A percentile compares a stretch with the other conserved stretches of the same genome.
These are phyloP conservation scores for Tricholoma flavovirens DNA, from an alignment of 768 basidiomycete genomes.

Conservation along the genomic window DNA sequence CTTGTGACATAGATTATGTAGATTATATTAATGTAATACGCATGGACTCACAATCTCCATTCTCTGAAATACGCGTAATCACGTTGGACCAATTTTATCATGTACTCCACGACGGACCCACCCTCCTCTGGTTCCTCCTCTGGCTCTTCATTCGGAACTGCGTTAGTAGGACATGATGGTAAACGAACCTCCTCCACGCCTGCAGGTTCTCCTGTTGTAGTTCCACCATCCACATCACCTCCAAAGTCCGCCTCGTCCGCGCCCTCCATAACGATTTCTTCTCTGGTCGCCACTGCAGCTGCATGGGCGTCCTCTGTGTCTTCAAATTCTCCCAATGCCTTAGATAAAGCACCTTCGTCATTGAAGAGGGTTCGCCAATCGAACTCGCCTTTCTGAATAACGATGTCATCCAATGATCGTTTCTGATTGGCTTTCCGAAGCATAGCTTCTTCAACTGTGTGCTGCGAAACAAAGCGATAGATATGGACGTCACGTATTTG, in stretches of 20 bases:
- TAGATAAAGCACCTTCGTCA: slow-evolving; percentile 60
- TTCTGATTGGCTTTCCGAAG: slow-evolving; percentile 98
- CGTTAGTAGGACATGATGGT: slow-evolving; percentile 2
- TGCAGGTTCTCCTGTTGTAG: slow-evolving; percentile 12
- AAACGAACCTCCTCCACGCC: slow-evolving; percentile 12
- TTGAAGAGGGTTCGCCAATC: slow-evolving; percentile 86
- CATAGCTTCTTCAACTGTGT: slow-evolving; percentile 96
- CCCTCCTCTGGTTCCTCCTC: slow-evolving; percentile 47
- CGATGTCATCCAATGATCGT: slow-evolving; percentile 80
- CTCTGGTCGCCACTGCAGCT: slow-evolving; percentile 68
- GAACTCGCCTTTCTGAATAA: slow-evolving; percentile 92
- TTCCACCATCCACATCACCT: slow-evolving; percentile 27
- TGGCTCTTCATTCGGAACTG: slow-evolving; percentile 29
- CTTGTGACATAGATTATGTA: neutral
- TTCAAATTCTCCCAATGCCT: slow-evolving; percentile 78
- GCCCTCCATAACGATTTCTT: slow-evolving; percentile 66
- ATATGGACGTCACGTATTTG: slow-evolving; percentile 96
- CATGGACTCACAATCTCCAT: slow-evolving; percentile 48
- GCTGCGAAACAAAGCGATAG: slow-evolving; percentile 85
- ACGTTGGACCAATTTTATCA: slow-evolving; percentile 59
- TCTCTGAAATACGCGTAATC: slow-evolving; percentile 70
- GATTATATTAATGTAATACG: neutral
- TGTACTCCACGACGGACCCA: slow-evolving; percentile 78
- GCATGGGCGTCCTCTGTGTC: slow-evolving; percentile 85
- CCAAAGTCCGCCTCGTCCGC: slow-evolving; percentile 80